These are phyloP conservation scores for Cladophialophora exuberans DNA, from an alignment of 2,329 filamentous ascomycete species.

Conservation along the genomic window DNA sequence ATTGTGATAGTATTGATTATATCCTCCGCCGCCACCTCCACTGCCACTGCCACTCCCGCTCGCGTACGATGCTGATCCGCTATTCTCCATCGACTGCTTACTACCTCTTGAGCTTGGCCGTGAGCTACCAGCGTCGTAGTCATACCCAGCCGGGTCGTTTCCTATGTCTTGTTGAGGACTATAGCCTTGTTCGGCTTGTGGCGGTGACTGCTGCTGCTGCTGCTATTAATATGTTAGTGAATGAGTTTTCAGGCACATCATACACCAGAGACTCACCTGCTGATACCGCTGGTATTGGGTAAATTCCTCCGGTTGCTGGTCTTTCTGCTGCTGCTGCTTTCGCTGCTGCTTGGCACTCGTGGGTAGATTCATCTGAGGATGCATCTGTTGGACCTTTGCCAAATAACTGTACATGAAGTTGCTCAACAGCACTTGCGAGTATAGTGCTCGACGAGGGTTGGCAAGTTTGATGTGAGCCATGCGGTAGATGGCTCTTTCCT, in stretches of 20 bases:
- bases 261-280: conserved; percentile 41
- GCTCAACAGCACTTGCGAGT: conserved; percentile 93
- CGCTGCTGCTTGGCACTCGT: conserved; percentile 72
- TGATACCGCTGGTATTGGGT: conserved; percentile 51
- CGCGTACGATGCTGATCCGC: conserved; percentile 36
- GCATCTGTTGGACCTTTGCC: conserved; percentile 98
- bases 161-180: conserved; percentile 36
- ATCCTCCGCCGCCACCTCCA: conserved; percentile 34
- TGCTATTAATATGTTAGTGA: conserved; percentile 28
- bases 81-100: conserved; percentile 45
- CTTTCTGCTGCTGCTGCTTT: conserved; percentile 40
- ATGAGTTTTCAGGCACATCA: not conserved
- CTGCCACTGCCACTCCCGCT: too few relatives aligned
- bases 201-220: conserved; percentile 37
- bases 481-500: conserved; percentile 95
- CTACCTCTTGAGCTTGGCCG: conserved; percentile 43
- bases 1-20: conserved; percentile 30
- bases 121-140: conserved; percentile 51
- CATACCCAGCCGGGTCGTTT: conserved; percentile 57
- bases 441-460: conserved; percentile 88
- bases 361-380: conserved; percentile 92
- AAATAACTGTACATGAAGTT: conserved; percentile 99
- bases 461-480: conserved; percentile 99
- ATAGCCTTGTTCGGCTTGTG: conserved; percentile 20
- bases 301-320: conserved; percentile 45